These are phyloP conservation scores for Cystofilobasidium ferigula DNA, from an alignment of 768 basidiomycete species.

Conservation along the genomic window DNA sequence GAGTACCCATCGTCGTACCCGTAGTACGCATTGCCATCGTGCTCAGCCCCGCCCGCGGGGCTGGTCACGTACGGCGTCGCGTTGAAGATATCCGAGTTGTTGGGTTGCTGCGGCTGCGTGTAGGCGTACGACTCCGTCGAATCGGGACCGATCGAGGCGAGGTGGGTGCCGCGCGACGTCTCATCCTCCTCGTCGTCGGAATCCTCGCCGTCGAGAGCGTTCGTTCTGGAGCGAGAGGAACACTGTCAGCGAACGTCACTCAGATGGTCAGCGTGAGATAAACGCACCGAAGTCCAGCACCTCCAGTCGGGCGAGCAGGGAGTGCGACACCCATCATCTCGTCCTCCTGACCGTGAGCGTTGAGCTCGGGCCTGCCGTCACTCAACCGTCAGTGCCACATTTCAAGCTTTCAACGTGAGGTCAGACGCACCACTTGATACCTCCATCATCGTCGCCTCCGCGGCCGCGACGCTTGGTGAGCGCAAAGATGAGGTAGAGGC, in stretches of 20 bases:
- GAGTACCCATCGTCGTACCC: background rate
- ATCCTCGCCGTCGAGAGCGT: constrained; percentile 26
- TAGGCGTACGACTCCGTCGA: constrained; percentile 13
- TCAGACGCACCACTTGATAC: constrained; percentile 22
- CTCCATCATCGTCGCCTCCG: constrained; percentile 22
- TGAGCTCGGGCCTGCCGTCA: constrained; percentile 25
- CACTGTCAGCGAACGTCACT: background rate
- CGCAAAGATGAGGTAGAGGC: constrained; percentile 16
- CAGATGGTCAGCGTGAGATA: background rate
- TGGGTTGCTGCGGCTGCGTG: constrained; percentile 7
- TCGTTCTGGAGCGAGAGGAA: constrained; percentile 5
- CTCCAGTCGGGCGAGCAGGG: constrained; percentile 25
- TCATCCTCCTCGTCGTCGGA: constrained; percentile 16
- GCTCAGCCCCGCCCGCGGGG: constrained; percentile 1
- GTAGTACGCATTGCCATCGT: background rate
- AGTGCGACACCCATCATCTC: constrained; percentile 23
- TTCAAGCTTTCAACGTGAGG: background rate
- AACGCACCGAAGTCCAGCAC: constrained; percentile 24
- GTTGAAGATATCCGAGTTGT: constrained; percentile 2
- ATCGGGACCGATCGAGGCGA: background rate
- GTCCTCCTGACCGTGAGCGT: constrained; percentile 24
- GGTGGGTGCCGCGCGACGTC: background rate
- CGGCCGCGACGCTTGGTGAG: constrained; percentile 18
- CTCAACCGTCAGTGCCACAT: background rate
- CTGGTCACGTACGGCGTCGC: constrained; percentile 1